Conservation (phyloP, 2,329 filamentous ascomycete species). For the Sclerotinia nivalis region DNA sequence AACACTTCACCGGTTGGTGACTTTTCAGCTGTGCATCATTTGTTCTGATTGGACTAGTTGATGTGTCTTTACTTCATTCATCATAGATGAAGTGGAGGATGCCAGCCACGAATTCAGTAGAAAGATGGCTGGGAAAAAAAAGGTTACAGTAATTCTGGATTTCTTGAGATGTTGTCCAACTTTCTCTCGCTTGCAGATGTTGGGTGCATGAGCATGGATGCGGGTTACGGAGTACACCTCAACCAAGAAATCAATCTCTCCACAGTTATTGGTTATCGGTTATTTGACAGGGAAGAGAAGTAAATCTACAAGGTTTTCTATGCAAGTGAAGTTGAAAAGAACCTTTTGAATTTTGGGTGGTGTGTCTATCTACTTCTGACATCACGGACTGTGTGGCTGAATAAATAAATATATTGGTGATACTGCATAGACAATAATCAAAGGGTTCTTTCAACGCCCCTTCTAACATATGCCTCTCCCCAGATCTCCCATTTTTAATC, state of each 20-base stretch:
- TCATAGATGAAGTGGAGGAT: not conserved
- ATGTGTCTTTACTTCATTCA: conserved; percentile 6
- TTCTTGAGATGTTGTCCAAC: not conserved
- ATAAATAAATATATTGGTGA: too few relatives aligned
- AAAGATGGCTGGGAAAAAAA: conserved; percentile 3
- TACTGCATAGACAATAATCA: conserved; percentile 5
- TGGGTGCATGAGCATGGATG: not conserved
- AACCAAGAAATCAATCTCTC: conserved; percentile 15
- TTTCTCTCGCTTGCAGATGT: conserved; percentile 10
- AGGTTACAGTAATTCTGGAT: not conserved
- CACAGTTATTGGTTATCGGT: not conserved
- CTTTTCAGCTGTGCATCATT: not conserved
- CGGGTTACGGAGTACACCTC: not conserved
- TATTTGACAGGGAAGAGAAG: not conserved
- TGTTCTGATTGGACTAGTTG: not conserved
- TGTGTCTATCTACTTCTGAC: not conserved
- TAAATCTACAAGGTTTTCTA: not conserved
- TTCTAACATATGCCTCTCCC: not conserved
- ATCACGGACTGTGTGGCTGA: conserved; percentile 17
- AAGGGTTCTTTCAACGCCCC: not conserved
- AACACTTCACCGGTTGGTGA: not conserved
- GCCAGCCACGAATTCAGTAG: conserved; percentile 4
- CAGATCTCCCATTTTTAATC: conserved; percentile 1
- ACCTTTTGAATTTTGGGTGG: not conserved
- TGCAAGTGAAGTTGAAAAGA: not conserved